phyloP scores from a whole-genome alignment of 345 rosid species.

The Sonneratia alba region DNA sequence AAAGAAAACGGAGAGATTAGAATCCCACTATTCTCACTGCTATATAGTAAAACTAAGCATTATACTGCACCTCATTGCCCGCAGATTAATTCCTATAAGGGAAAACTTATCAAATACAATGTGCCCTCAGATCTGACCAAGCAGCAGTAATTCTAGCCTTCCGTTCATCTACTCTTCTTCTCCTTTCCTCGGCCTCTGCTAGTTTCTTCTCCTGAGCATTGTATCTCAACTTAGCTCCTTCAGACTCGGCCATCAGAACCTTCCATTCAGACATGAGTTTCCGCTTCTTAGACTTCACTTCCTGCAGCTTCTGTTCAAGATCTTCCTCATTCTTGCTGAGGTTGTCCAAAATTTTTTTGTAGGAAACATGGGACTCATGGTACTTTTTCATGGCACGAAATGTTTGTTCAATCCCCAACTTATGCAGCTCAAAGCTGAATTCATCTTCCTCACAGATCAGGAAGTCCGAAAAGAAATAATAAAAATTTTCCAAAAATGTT shows the following conservation, averaged over 20 bases:
- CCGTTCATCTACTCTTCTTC: conserved; percentile 6
- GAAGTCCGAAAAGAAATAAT: conserved; percentile 9
- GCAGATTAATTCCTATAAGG: not conserved
- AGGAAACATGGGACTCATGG: not conserved
- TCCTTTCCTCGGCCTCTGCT: conserved; percentile 7
- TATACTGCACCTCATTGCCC: not conserved
- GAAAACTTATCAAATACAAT: not conserved
- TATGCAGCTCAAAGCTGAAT: conserved; percentile 3
- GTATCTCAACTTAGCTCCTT: not conserved
- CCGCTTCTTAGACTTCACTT: conserved; percentile 4
- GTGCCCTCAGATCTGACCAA: conserved; percentile 6
- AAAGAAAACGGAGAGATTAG: too few relatives aligned
- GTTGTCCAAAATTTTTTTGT: not conserved
- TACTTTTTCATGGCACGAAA: conserved; percentile 3
- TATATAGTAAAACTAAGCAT: too few relatives aligned
- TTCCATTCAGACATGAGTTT: conserved; percentile 6
- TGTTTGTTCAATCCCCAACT: conserved; percentile 2
- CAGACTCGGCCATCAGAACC: conserved; percentile 1
- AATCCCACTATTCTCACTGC: too few relatives aligned
- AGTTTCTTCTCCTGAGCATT: conserved; percentile 3
- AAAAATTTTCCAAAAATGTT: conserved; percentile 6
- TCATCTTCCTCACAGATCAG: conserved; percentile 5
- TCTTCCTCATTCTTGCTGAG: conserved; percentile 5
- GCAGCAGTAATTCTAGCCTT: not conserved
- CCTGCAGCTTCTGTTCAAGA: not conserved